Evolutionary conservation across 768 basidiomycete genomes (phyloP).

Genomic region (Auricularia cornea): DNA sequence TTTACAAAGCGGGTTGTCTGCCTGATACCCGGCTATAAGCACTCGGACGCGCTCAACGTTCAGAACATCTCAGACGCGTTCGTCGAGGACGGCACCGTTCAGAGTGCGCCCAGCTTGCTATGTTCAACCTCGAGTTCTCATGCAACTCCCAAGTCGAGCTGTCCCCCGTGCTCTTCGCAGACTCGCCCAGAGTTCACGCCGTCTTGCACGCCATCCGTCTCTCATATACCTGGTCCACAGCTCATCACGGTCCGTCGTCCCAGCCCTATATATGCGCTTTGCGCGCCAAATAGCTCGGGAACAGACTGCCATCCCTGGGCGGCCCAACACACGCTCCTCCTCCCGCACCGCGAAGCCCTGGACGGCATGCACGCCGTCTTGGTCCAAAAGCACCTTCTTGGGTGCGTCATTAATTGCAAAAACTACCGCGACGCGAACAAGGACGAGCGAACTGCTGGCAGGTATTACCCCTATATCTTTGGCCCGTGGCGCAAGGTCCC

Average conservation of each 20-base stretch:
- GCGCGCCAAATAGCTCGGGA: too few species aligned
- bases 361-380: background rate
- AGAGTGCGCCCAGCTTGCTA: constrained; percentile 23
- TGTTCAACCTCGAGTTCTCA: constrained; percentile 4
- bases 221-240: background rate
- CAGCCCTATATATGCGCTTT: too few species aligned
- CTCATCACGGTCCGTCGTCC: background rate
- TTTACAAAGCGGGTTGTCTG: background rate
- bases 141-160: background rate
- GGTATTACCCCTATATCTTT: constrained; percentile 73
- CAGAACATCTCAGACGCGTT: constrained; percentile 45
- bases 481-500: constrained; percentile 57
- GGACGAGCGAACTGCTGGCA: constrained; percentile 26
- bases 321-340: constrained; percentile 2
- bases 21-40: background rate
- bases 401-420: constrained; percentile 11
- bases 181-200: background rate
- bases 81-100: constrained; percentile 36
- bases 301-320: background rate
- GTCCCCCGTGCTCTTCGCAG: background rate
- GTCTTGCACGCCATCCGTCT: background rate
- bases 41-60: background rate
- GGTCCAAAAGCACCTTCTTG: constrained; percentile 4
- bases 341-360: constrained; percentile 7
- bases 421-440: too few species aligned